Base-by-base conservation (phyloP, 768 basidiomycete species). In the Kwoniella pini region DNA sequence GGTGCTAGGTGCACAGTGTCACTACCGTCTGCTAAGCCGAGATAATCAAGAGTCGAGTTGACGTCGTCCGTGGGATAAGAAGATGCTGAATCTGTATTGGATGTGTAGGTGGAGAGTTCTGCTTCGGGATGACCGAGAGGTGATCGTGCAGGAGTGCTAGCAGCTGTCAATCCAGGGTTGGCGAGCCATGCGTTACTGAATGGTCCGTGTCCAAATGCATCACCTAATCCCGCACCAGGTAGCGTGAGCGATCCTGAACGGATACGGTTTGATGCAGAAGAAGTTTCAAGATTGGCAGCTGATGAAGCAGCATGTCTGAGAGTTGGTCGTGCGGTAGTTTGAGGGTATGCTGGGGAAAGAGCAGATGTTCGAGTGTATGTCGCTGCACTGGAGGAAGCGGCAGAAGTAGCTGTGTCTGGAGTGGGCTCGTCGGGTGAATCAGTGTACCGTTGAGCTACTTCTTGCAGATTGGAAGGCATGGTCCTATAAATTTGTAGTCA, bases 31-130 rank as follows among this genome's bases (percentile, higher is more conserved):
- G 93, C 95, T 70, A 98, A 83, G 43, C 95, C 95, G 50, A 98
- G 88, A 79, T 97, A 97, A 79, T 96, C 94, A 62, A 98, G 84
- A 26, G 95, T 97, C 74, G 92, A 91, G 70, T 92, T 89, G 77
- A 91, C 88, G 54, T 96, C 94, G 42, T 70, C 70, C 3, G 84
- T 82, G n/a, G 82, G 67, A 6, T 73, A 56, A 15, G 69, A 68
- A 1, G 64, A 62, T 42, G 61, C 68, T 11, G 72, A 71, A 40
- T 72, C 68, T 10, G 66, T 84, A 19, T 88, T 85, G 43, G 89
- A 90, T 27, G 85, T 84, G 44, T 88, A 86, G 45, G 89, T 89
- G 64, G 88, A 88, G 69, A 90, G 79, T 77, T 92, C 91, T 60
- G 91, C 90, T 70, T 90, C 81, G 12, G 62, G 49, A n/a, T 74